Evolutionary conservation across 257 asterid genomes (phyloP).

Genomic region (Plantago ovata): DNA sequence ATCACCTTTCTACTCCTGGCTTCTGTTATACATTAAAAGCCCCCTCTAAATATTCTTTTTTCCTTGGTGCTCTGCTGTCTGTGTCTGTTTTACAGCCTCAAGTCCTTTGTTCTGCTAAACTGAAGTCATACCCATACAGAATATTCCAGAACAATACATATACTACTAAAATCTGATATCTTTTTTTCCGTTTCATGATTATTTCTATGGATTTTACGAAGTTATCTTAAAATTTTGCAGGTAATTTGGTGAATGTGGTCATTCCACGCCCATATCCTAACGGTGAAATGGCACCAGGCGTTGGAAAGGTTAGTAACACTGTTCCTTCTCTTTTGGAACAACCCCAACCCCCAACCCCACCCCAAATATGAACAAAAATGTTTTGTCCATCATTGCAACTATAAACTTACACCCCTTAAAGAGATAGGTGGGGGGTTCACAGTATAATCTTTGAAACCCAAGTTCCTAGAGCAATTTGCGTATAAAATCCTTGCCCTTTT

Average conservation of each 20-base stretch:
- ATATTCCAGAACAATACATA: constrained; percentile 13
- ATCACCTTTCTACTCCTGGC: not conserved
- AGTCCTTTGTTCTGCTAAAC: constrained; percentile 17
- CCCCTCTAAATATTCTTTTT: not conserved
- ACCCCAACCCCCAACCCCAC: no score
- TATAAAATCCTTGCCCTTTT: no score
- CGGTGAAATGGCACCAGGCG: constrained; percentile 73
- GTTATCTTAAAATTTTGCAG: constrained; percentile 35
- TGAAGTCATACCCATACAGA: constrained; percentile 11
- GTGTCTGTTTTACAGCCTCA: constrained; percentile 21
- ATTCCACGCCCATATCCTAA: constrained; percentile 82
- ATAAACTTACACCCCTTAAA: no score
- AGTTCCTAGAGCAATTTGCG: no score
- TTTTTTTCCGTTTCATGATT: not conserved
- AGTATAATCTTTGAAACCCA: no score
- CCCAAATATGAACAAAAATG: no score
- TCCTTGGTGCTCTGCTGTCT: constrained; percentile 18
- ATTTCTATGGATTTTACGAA: not conserved
- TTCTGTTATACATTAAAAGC: not conserved
- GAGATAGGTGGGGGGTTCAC: no score
- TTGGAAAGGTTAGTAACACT: constrained; percentile 71
- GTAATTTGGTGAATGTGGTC: constrained; percentile 63
- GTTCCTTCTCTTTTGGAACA: no score
- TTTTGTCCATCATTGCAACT: not conserved
- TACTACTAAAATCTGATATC: not conserved